Evolutionary conservation across 768 basidiomycete genomes (phyloP).

Genomic region (Glaciozyma antarctica): DNA sequence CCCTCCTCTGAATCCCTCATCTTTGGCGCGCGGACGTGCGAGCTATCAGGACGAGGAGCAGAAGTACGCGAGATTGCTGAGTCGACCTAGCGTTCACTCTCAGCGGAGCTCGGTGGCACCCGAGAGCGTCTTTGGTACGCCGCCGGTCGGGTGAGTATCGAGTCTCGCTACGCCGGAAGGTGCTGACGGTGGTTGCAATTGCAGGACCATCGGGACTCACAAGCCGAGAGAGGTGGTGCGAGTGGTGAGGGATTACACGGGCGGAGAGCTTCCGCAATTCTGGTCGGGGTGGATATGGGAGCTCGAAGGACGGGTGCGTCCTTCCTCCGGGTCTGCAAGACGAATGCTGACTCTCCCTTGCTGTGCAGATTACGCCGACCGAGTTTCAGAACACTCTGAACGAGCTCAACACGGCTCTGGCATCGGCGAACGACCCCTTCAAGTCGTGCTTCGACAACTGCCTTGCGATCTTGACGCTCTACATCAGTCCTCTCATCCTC

Average conservation of each 20-base stretch:
- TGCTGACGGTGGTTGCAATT: too few relatives aligned
- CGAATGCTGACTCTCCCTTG: not conserved
- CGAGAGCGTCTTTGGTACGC: conserved; percentile 47
- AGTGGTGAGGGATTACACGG: conserved; percentile 82
- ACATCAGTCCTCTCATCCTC: conserved; percentile 61
- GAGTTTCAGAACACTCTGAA: conserved; percentile 86
- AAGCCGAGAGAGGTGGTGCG: conserved; percentile 85
- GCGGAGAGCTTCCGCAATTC: conserved; percentile 89
- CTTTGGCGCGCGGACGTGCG: not conserved
- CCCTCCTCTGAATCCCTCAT: not conserved
- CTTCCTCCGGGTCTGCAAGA: not conserved
- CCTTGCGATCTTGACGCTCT: conserved; percentile 67
- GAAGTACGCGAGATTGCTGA: not conserved
- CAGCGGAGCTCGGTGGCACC: conserved; percentile 4
- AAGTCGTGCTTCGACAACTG: conserved; percentile 68
- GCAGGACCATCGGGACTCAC: conserved; percentile 58
- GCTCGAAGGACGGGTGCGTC: conserved; percentile 77
- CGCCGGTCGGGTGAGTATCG: conserved; percentile 56
- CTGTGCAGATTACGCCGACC: conserved; percentile 68
- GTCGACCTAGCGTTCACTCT: conserved; percentile 8
- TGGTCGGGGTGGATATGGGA: conserved; percentile 80
- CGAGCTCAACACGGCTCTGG: conserved; percentile 75
- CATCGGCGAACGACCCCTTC: conserved; percentile 70
- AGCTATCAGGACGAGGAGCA: not conserved
- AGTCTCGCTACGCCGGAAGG: too few relatives aligned